Evolutionary conservation across 2,329 filamentous ascomycete genomes (phyloP).

Genomic region (Hypocrella siamensis): DNA sequence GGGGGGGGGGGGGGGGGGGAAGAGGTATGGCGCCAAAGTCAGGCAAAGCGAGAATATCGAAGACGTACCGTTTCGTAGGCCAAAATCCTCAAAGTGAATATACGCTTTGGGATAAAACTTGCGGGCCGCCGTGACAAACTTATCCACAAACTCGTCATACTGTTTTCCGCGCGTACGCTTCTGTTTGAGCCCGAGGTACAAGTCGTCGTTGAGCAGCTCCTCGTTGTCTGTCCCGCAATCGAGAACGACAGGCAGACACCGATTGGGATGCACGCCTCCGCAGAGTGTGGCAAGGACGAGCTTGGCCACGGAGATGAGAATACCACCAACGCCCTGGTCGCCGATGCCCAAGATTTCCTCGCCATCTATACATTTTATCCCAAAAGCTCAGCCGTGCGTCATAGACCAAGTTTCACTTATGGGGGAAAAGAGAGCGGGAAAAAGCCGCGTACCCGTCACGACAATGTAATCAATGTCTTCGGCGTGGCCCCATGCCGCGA

Average conservation of each 20-base stretch:
- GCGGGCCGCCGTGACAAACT: slow-evolving; percentile 52
- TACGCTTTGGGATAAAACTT: slow-evolving; percentile 65
- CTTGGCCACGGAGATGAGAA: slow-evolving; percentile 75
- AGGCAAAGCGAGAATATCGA: background rate
- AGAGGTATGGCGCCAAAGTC: background rate
- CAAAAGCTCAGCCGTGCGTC: background rate
- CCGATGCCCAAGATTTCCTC: slow-evolving; percentile 75
- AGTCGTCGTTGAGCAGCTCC: slow-evolving; percentile 53
- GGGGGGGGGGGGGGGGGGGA: background rate
- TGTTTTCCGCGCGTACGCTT: slow-evolving; percentile 50
- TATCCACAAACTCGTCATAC: slow-evolving; percentile 65
- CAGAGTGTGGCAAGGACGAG: slow-evolving; percentile 70
- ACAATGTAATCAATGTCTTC: slow-evolving; percentile 83
- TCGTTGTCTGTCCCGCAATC: slow-evolving; percentile 80
- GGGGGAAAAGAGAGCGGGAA: background rate
- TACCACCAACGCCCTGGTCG: slow-evolving; percentile 73
- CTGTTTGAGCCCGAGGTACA: slow-evolving; percentile 64
- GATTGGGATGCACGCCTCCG: slow-evolving; percentile 69
- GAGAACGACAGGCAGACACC: slow-evolving; percentile 65
- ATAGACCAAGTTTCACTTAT: background rate
- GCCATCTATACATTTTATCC: no score
- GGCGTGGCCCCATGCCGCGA: slow-evolving; percentile 50
- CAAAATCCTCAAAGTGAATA: slow-evolving; percentile 85
- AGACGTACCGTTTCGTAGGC: slow-evolving; percentile 46
- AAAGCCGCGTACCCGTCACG: slow-evolving; percentile 44